These are phyloP conservation scores for Ceratocystis albifundus DNA, from an alignment of 2,329 filamentous ascomycete genomes.

Conservation along the genomic window DNA sequence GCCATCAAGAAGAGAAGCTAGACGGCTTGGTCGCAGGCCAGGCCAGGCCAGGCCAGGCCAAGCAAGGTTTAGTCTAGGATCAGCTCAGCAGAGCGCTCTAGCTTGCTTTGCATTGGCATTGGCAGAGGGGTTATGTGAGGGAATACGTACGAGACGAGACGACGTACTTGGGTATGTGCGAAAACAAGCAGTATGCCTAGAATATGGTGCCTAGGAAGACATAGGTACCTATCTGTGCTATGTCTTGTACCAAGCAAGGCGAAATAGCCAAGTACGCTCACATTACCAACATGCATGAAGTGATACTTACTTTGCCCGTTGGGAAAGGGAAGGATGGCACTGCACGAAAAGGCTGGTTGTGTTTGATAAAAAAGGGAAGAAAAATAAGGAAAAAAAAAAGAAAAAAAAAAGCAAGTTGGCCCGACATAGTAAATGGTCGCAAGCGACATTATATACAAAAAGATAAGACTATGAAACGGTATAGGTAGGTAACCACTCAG, in stretches of 20 bases:
- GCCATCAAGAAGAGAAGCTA: background rate
- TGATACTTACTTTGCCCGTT: background rate
- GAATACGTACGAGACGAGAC: background rate
- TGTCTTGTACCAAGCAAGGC: background rate
- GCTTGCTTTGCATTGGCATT: constrained; percentile 8
- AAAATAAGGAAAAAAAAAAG: background rate
- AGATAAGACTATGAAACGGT: background rate
- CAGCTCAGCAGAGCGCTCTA: constrained; percentile 6
- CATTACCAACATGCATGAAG: background rate
- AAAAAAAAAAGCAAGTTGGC: background rate
- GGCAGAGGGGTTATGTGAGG: constrained; percentile 1
- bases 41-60: background rate
- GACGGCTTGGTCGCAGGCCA: background rate
- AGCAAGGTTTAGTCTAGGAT: background rate
- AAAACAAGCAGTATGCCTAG: no score
- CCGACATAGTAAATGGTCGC: background rate
- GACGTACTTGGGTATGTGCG: background rate
- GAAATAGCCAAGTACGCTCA: background rate
- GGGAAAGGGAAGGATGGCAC: background rate
- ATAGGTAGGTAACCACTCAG: background rate
- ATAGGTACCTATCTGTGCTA: background rate
- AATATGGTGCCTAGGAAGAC: background rate
- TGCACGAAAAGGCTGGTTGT: background rate
- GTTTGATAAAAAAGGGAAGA: background rate
- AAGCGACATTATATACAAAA: background rate